Evolutionary conservation across 2,329 filamentous ascomycete genomes (phyloP), one percentile per base, ranked within the genome.

Genomic region (Stachybotrys elegans): DNA sequence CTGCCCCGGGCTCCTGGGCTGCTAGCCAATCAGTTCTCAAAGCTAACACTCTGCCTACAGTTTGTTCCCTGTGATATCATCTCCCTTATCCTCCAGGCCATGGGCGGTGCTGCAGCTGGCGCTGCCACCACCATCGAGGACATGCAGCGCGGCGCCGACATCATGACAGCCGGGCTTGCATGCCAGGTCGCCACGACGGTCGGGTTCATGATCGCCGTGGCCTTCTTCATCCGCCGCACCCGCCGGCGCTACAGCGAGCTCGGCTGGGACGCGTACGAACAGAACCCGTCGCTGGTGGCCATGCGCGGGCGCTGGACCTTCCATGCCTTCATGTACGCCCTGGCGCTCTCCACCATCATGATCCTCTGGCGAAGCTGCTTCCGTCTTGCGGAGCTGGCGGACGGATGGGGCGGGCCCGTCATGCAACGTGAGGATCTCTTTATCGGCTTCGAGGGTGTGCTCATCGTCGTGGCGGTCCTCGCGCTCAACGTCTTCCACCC

Each of bases 311-410:
- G 69, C 13, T 53, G 52, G 37, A 56, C 59, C 20, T 83, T 84
- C 64, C 67, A 67, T 43, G 67, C 67, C 12, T 84, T 84, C 59
- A 59, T 81, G 5, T 55, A 53, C n/a, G 77, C 75, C 11, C 67
- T 85, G 16, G 58, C 65, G 1, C 58, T 84, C 3, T 72, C 80
- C 3, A 82, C 81, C n/a, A 42, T 84, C 12, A 75, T 72, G 52
- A 80, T 88, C 54, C 76, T 86, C 48, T 76, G 78, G 54, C 71
- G 84, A 8, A 81, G 76, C 50, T 75, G 81, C 34, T 88, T 81
- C 61, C 75, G 84, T 43, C 76, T 85, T 19, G 78, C 76, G 1
- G 83, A 88, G 70, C 63, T 88, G 50, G 77, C 73, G 49, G 68
- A 76, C 42, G 84, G 84, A 1, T 88, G 81, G 76, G 61, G 57